Evolutionary conservation across 148 eudicot species (phyloP).

Genomic region (Heliamphora exappendiculata): DNA sequence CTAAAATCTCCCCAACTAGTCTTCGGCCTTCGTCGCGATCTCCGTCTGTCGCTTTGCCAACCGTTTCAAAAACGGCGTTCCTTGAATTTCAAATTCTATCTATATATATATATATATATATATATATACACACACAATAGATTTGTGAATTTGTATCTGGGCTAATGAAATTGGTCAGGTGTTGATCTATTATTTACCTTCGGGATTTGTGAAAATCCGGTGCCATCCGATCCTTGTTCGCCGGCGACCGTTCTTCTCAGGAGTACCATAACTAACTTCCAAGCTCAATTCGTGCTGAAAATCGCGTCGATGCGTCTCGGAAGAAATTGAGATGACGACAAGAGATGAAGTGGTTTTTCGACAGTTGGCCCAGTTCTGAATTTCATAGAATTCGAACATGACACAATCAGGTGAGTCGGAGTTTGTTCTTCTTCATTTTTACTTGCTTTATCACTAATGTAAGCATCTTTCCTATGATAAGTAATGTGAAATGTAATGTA

Average conservation of each 20-base stretch:
- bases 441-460: not conserved
- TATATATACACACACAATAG: not conserved
- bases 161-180: not conserved
- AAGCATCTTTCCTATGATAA: not conserved
- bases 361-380: not conserved
- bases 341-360: not conserved
- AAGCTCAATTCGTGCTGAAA: not conserved
- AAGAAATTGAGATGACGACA: not conserved
- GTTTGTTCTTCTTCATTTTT: not conserved
- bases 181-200: not conserved
- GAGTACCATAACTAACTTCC: not conserved
- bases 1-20: no score
- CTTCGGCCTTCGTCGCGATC: not conserved
- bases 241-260: not conserved
- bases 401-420: slow-evolving; percentile 16
- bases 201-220: not conserved
- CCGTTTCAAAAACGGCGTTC: not conserved
- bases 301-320: not conserved
- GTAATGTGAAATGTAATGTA: not conserved
- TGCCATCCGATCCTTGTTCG: not conserved
- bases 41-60: not conserved
- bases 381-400: not conserved
- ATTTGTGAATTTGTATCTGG: not conserved
- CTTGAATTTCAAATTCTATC: not conserved
- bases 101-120: not conserved